These are phyloP conservation scores for Marasmius fiardii DNA, from an alignment of 1,284 basidiomycete genomes.

Conservation along the genomic window DNA sequence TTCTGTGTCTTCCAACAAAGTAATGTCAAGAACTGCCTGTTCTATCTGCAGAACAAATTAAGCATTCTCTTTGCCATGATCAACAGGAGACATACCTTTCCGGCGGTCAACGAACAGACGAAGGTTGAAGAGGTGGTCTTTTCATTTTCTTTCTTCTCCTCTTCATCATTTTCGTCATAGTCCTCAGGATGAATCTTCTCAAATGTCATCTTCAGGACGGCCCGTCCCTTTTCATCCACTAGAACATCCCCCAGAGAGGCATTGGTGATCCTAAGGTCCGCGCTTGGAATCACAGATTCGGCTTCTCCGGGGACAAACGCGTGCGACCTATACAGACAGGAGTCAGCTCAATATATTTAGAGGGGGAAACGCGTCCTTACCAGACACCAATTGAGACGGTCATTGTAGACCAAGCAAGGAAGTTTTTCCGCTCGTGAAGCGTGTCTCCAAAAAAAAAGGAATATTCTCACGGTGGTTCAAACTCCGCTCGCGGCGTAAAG, in stretches of 20 bases:
- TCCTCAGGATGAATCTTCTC: conserved; percentile 28
- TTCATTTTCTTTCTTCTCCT: conserved; percentile 41
- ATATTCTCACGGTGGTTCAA: not conserved
- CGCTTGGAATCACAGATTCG: conserved; percentile 58
- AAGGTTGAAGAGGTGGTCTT: conserved; percentile 39
- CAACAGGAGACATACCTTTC: conserved; percentile 47
- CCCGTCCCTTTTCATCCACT: conserved; percentile 60
- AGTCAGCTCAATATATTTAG: conserved; percentile 4
- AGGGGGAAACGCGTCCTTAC: conserved; percentile 32
- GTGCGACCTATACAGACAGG: conserved; percentile 47
- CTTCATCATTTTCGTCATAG: conserved; percentile 50
- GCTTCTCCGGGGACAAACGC: conserved; percentile 61
- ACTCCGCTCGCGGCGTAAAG: too few relatives aligned
- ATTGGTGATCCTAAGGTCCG: conserved; percentile 83
- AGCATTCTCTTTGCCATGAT: too few relatives aligned
- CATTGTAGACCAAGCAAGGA: conserved; percentile 37
- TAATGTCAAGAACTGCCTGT: conserved; percentile 74
- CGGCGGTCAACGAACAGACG: conserved; percentile 69
- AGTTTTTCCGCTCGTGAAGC: conserved; percentile 4
- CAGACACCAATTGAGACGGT: conserved; percentile 58
- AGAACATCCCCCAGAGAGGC: conserved; percentile 78
- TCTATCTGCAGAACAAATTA: conserved; percentile 56
- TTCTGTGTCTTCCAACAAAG: conserved; percentile 71
- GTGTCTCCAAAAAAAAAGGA: not conserved
- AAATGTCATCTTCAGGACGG: conserved; percentile 77